These are phyloP conservation scores for Setaria viridis DNA, from an alignment of 202 grass and related monocot species.

Conservation along the genomic window DNA sequence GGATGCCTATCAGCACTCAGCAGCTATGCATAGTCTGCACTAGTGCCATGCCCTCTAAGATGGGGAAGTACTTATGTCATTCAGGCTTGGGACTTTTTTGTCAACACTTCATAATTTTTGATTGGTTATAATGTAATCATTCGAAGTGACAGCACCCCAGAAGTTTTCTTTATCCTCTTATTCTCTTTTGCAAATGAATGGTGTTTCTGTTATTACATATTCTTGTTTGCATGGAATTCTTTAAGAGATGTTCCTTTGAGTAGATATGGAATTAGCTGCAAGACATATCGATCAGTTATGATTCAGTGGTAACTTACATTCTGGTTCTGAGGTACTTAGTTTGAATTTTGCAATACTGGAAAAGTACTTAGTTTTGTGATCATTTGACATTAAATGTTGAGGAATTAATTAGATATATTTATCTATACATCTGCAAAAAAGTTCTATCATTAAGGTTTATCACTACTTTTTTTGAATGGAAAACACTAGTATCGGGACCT, in stretches of 20 bases:
- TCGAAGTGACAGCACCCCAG: slow-evolving; percentile 28
- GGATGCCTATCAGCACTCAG: slow-evolving; percentile 38
- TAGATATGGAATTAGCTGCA: neutral
- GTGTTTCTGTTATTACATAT: neutral
- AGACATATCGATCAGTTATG: neutral
- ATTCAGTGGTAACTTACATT: neutral
- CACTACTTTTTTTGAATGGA: neutral
- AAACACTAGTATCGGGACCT: neutral
- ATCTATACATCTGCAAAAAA: neutral
- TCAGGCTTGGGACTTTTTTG: slow-evolving; percentile 16
- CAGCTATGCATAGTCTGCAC: slow-evolving; percentile 19
- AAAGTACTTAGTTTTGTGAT: neutral
- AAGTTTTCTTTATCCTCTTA: slow-evolving; percentile 19
- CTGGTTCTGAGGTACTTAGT: neutral
- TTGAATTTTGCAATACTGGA: neutral
- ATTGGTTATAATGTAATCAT: slow-evolving; percentile 3
- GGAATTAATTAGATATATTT: slow-evolving; percentile 7
- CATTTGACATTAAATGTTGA: neutral
- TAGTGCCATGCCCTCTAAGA: slow-evolving; percentile 38
- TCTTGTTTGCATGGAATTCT: slow-evolving; percentile 29
- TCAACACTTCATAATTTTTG: slow-evolving; percentile 34
- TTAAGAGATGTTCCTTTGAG: neutral
- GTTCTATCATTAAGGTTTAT: neutral
- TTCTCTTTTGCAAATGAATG: neutral
- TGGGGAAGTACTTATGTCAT: slow-evolving; percentile 27